These are phyloP conservation scores for Salinomyces thailandicus DNA, from an alignment of 2,329 filamentous ascomycete genomes.

Conservation along the genomic window DNA sequence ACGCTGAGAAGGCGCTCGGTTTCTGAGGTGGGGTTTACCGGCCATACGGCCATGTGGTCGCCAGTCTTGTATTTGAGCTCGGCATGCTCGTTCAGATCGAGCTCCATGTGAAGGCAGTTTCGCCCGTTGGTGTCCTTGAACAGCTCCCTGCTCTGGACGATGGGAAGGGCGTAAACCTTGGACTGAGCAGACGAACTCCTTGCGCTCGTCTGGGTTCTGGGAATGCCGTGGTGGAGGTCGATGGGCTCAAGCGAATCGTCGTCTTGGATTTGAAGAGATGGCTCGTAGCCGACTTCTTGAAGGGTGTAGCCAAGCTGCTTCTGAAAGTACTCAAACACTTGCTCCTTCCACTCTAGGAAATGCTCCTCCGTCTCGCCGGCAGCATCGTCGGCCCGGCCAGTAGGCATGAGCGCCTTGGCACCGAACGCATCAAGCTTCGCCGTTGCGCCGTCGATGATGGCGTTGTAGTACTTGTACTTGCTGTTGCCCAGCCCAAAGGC, in stretches of 20 bases:
- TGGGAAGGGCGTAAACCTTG: neutral
- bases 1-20: constrained; percentile 24
- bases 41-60: constrained; percentile 34
- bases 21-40: constrained; percentile 31
- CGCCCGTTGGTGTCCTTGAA: constrained; percentile 25
- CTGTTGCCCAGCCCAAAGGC: constrained; percentile 38
- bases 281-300: constrained; percentile 26
- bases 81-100: constrained; percentile 28
- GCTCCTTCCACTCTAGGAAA: constrained; percentile 34
- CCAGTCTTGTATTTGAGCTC: constrained; percentile 35
- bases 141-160: constrained; percentile 17
- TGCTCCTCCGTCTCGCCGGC: constrained; percentile 35
- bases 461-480: constrained; percentile 40
- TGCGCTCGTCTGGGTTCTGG: neutral
- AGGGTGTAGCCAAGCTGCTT: constrained; percentile 24
- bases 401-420: constrained; percentile 23
- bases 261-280: constrained; percentile 21
- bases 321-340: constrained; percentile 25
- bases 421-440: constrained; percentile 25
- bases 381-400: constrained; percentile 32
- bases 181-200: neutral
- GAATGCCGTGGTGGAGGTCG: constrained; percentile 1
- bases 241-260: constrained; percentile 7
- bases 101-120: constrained; percentile 33
- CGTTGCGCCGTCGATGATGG: constrained; percentile 29